Percentiles rank a stretch among this genome's conserved stretches.
These are phyloP conservation scores for Euphorbia pulcherrima DNA, from an alignment of 345 rosid species.

Conservation along the genomic window DNA sequence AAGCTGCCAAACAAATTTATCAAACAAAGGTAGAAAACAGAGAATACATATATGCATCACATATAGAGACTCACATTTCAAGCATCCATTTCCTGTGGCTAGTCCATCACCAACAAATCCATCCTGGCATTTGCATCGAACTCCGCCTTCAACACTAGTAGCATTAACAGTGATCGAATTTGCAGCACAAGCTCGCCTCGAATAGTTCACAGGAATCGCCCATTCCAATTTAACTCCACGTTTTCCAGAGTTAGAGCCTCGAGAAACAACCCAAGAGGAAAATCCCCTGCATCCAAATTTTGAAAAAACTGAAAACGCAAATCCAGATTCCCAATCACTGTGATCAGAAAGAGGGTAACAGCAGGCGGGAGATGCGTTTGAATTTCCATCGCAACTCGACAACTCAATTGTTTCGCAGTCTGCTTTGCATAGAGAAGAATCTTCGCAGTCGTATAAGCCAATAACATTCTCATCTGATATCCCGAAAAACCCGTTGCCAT, in stretches of 20 bases:
- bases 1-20: constrained; percentile 35
- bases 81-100: constrained; percentile 59
- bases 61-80: constrained; percentile 45
- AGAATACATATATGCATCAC: neutral
- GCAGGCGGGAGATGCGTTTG: constrained; percentile 52
- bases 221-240: constrained; percentile 84
- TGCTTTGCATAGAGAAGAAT: constrained; percentile 70
- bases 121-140: constrained; percentile 63
- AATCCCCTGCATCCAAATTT: constrained; percentile 79
- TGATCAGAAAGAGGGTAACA: constrained; percentile 82
- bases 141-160: constrained; percentile 49
- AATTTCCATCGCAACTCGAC: constrained; percentile 53
- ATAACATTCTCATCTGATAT: constrained; percentile 65
- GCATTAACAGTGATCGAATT: constrained; percentile 58
- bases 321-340: constrained; percentile 55
- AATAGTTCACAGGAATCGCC: constrained; percentile 58
- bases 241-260: constrained; percentile 50
- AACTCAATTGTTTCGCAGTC: constrained; percentile 61
- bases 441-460: constrained; percentile 78
- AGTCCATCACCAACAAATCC: constrained; percentile 75
- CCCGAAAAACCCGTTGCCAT: constrained; percentile 42
- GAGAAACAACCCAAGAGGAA: constrained; percentile 64
- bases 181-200: constrained; percentile 37
- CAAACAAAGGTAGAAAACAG: neutral
- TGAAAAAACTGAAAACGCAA: constrained; percentile 58